Conservation (phyloP, 495 filamentous ascomycete genomes). For the Podospora didyma region DNA sequence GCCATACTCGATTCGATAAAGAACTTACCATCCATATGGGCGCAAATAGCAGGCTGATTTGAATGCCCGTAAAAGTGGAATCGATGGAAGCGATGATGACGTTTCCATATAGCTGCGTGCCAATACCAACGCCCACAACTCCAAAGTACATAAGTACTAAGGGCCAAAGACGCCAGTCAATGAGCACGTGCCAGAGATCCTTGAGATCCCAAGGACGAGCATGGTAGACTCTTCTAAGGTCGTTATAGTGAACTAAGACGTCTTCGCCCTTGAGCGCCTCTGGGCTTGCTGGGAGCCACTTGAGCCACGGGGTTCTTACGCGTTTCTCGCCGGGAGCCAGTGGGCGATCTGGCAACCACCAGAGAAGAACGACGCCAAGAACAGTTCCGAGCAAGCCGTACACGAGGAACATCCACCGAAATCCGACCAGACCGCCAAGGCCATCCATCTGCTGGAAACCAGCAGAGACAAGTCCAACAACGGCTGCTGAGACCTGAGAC, state of each 20-base stretch:
- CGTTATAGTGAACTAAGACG: conserved; percentile 77
- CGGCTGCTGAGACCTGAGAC: conserved; percentile 81
- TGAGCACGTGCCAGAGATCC: conserved; percentile 64
- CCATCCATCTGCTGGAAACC: conserved; percentile 92
- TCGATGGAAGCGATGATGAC: conserved; percentile 81
- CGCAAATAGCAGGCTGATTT: conserved; percentile 77
- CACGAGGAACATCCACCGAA: conserved; percentile 93
- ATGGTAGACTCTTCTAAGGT: conserved; percentile 77
- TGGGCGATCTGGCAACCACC: conserved; percentile 88
- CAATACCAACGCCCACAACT: conserved; percentile 87
- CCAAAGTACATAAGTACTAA: conserved; percentile 90
- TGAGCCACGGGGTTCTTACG: conserved; percentile 41
- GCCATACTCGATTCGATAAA: background rate
- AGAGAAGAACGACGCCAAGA: conserved; percentile 68
- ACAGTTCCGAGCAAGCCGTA: conserved; percentile 73
- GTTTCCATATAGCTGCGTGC: conserved; percentile 79
- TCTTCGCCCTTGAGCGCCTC: conserved; percentile 76
- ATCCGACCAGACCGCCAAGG: conserved; percentile 69
- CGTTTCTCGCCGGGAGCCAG: conserved; percentile 56
- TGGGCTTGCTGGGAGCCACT: conserved; percentile 58
- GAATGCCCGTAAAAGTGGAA: conserved; percentile 62
- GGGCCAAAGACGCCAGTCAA: conserved; percentile 86
- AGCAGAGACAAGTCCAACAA: conserved; percentile 84
- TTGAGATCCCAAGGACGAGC: conserved; percentile 61
- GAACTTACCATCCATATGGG: conserved; percentile 82